Percentiles rank a stretch among this genome's conserved stretches.
Conservation (phyloP, 257 asterid species). For the Penstemon barbatus region DNA sequence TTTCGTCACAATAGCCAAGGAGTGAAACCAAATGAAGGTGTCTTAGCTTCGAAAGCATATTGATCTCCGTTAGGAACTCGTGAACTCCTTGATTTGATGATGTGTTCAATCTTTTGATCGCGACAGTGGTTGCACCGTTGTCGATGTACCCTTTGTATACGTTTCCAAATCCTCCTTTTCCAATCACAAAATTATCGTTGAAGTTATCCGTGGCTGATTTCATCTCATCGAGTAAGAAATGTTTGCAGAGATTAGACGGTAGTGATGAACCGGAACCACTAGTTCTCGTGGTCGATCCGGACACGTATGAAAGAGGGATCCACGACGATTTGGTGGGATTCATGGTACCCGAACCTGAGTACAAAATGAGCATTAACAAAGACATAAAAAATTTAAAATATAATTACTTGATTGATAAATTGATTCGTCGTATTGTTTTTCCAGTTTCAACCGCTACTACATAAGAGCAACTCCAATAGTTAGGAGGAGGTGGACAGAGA, state of each 20-base stretch:
- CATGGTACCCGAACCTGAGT: not conserved
- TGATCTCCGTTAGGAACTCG: constrained; percentile 67
- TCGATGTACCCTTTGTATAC: constrained; percentile 55
- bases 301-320: constrained; percentile 31
- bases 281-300: constrained; percentile 33
- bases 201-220: constrained; percentile 46
- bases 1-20: constrained; percentile 64
- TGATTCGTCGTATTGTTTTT: not conserved
- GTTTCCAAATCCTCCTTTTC: constrained; percentile 63
- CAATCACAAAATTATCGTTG: constrained; percentile 38
- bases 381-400: too few species aligned
- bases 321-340: constrained; percentile 37
- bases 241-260: constrained; percentile 41
- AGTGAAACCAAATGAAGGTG: constrained; percentile 64
- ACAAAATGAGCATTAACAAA: too few species aligned
- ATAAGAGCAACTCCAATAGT: not conserved
- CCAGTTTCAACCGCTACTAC: not conserved
- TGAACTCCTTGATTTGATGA: constrained; percentile 53
- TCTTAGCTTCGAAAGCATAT: constrained; percentile 56
- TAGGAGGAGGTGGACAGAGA: not conserved
- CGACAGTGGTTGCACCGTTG: constrained; percentile 38
- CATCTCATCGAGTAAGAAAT: constrained; percentile 50
- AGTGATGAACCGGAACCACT: constrained; percentile 28
- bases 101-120: constrained; percentile 49
- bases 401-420: not conserved